Evolutionary conservation across 2,329 filamentous ascomycete genomes (phyloP).

Genomic region (Colletotrichum plurivorum): DNA sequence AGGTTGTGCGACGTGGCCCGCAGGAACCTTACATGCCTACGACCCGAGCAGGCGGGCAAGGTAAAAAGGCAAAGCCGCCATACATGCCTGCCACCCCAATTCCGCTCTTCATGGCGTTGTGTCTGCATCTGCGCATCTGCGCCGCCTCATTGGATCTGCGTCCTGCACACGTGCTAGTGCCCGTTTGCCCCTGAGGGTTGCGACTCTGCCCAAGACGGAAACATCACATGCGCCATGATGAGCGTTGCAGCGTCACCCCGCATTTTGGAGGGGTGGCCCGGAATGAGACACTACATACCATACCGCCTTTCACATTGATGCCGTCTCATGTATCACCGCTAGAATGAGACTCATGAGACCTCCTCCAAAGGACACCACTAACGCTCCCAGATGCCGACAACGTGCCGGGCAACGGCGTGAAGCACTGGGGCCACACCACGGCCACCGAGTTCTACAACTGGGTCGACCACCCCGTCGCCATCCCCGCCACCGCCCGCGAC

Average conservation of each 20-base stretch:
- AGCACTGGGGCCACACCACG: constrained; percentile 78
- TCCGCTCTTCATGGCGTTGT: constrained; percentile 26
- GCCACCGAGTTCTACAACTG: constrained; percentile 74
- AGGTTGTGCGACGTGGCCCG: constrained; percentile 27
- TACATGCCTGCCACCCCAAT: not conserved
- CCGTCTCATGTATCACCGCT: not conserved
- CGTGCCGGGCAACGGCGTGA: constrained; percentile 63
- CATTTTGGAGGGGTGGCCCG: constrained; percentile 18
- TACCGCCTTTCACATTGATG: not conserved
- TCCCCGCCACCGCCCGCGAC: constrained; percentile 62
- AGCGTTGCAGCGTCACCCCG: constrained; percentile 35
- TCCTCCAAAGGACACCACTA: not conserved
- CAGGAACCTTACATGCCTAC: constrained; percentile 6
- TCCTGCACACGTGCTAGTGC: constrained; percentile 40
- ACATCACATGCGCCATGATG: constrained; percentile 37
- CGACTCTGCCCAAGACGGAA: constrained; percentile 29
- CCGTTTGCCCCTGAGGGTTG: constrained; percentile 30
- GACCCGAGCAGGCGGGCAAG: not conserved
- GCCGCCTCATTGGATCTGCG: constrained; percentile 34
- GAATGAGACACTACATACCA: constrained; percentile 11
- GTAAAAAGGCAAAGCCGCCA: not conserved
- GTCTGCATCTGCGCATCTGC: constrained; percentile 24
- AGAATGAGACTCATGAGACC: not conserved
- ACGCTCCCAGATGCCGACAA: constrained; percentile 45
- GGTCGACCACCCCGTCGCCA: constrained; percentile 74